phyloP scores from a whole-genome alignment of 495 filamentous ascomycete species.

The Hyphodiscus hymeniophilus region DNA sequence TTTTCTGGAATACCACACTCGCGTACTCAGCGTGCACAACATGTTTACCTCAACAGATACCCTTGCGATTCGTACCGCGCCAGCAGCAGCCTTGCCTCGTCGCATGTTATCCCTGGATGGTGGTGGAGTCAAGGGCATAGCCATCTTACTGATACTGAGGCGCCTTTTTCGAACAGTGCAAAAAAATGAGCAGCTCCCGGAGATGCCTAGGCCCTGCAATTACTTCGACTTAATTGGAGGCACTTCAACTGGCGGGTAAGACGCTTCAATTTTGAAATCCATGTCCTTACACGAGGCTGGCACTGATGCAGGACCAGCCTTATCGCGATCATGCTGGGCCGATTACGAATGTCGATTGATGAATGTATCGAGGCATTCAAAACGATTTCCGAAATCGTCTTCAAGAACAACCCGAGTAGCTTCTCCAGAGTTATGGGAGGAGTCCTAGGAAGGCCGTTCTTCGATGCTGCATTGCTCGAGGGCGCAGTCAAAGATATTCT shows the following conservation, averaged over 20 bases:
- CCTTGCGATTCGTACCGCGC: too few species aligned
- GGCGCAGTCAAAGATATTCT: too few species aligned
- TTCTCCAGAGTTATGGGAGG: conserved; percentile 18
- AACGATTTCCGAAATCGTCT: conserved; percentile 23
- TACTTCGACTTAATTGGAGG: conserved; percentile 32
- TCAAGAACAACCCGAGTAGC: conserved; percentile 16
- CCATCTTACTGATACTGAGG: conserved; percentile 27
- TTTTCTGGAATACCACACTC: too few species aligned
- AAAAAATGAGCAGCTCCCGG: conserved; percentile 7
- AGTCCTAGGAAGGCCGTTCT: neutral
- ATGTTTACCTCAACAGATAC: too few species aligned
- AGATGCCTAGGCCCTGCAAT: conserved; percentile 28
- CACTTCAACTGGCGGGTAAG: conserved; percentile 32
- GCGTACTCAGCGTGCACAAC: too few species aligned
- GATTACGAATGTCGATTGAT: conserved; percentile 25
- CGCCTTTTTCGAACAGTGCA: conserved; percentile 27
- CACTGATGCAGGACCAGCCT: conserved; percentile 14
- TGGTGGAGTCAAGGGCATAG: conserved; percentile 30
- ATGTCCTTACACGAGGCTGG: neutral
- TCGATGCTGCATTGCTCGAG: too few species aligned
- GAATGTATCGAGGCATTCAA: conserved; percentile 27
- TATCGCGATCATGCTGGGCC: conserved; percentile 32
- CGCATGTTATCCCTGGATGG: conserved; percentile 22
- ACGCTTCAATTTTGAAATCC: neutral
- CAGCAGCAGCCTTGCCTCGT: too few species aligned